Evolutionary conservation across 352 stramenopile genomes (phyloP).

Genomic region (Phytophthora macrochlamydospora): DNA sequence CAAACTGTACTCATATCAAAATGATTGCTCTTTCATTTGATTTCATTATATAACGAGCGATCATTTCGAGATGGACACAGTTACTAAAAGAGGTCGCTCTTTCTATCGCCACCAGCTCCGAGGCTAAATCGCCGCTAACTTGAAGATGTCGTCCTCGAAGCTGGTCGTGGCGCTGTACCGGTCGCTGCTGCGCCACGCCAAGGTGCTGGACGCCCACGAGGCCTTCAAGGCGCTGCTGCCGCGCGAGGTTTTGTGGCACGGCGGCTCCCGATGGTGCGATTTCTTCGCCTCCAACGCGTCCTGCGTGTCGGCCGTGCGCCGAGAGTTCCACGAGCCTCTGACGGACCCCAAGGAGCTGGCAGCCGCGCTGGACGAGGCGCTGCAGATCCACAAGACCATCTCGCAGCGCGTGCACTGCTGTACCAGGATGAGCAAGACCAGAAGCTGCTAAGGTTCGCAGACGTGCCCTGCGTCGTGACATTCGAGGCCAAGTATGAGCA

Average conservation of each 20-base stretch:
- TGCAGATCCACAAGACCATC: conserved; percentile 68
- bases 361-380: conserved; percentile 60
- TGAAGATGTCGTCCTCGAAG: conserved; percentile 45
- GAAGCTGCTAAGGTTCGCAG: conserved; percentile 44
- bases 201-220: conserved; percentile 59
- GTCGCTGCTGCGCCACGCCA: conserved; percentile 68
- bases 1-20: too few relatives aligned
- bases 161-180: conserved; percentile 74
- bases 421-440: conserved; percentile 52
- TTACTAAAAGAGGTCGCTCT: too few relatives aligned
- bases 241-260: conserved; percentile 60
- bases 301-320: conserved; percentile 54
- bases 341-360: conserved; percentile 18
- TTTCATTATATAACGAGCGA: neutral
- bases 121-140: neutral
- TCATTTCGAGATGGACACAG: too few relatives aligned
- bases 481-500: conserved; percentile 63
- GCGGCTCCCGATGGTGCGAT: conserved; percentile 54
- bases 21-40: neutral
- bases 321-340: conserved; percentile 46
- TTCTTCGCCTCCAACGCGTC: conserved; percentile 65
- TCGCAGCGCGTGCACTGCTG: conserved; percentile 71
- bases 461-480: conserved; percentile 30
- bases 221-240: conserved; percentile 79
- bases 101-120: too few relatives aligned